A percentile compares a stretch with the other conserved stretches of the same genome.
phyloP scores from a whole-genome alignment of 192 early-diverging fungal species.

The Geosiphon pyriformis region DNA sequence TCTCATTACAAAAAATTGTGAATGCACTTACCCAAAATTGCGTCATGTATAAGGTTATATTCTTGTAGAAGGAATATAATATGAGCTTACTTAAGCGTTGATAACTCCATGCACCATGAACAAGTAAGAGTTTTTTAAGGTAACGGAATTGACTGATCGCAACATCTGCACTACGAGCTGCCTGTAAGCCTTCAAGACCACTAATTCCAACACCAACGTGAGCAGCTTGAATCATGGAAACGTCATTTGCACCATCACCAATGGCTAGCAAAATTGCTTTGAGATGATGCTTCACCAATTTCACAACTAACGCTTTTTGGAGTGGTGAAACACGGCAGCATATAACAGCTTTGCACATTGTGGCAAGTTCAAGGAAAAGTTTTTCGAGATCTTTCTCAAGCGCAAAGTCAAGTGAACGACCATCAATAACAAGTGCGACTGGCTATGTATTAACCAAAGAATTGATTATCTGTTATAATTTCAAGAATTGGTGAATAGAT shows the following conservation, averaged over 20 bases:
- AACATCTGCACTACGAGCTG: conserved; percentile 94
- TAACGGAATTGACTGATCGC: conserved; percentile 98
- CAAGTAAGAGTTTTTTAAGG: conserved; percentile 89
- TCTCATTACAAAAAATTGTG: neutral
- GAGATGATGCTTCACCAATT: conserved; percentile 90
- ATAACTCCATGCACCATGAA: conserved; percentile 98
- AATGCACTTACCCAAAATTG: conserved; percentile 79
- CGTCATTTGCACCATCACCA: conserved; percentile 98
- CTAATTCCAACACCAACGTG: conserved; percentile 97
- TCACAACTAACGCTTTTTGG: conserved; percentile 97
- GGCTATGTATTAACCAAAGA: no score
- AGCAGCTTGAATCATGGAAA: conserved; percentile 98
- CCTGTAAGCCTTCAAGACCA: conserved; percentile 95
- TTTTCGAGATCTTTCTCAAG: conserved; percentile 79
- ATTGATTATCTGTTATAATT: no score
- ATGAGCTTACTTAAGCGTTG: conserved; percentile 92
- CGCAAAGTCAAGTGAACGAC: conserved; percentile 87
- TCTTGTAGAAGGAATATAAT: conserved; percentile 99
- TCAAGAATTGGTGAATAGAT: no score
- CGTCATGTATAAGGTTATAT: conserved; percentile 95
- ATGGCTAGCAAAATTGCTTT: conserved; percentile 91
- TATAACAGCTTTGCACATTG: conserved; percentile 89
- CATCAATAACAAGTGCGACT: conserved; percentile 95
- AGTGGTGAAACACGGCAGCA: conserved; percentile 98
- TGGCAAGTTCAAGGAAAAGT: conserved; percentile 83